Conservation (phyloP, 2,329 filamentous ascomycete species). For the Trichoderma arundinaceum region DNA sequence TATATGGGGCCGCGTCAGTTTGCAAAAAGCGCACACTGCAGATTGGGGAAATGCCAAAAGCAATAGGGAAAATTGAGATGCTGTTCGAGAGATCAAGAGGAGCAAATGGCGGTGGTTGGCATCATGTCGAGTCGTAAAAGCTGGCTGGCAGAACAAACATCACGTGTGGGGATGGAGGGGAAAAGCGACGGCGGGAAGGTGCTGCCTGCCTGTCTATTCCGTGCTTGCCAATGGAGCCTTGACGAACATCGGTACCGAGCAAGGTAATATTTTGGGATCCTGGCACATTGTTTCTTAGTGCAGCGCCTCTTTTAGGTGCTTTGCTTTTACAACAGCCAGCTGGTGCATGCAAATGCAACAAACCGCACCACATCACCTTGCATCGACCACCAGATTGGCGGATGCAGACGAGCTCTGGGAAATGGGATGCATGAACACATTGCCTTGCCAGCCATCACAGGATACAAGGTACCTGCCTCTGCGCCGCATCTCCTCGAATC, state of each 20-base stretch:
- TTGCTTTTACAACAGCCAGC: neutral
- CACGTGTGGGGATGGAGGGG: conserved; percentile 31
- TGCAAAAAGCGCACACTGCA: neutral
- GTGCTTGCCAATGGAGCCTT: conserved; percentile 22
- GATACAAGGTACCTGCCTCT: neutral
- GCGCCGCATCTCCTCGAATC: conserved; percentile 16
- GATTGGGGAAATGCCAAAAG: neutral
- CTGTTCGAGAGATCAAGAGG: neutral
- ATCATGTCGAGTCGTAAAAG: conserved; percentile 3
- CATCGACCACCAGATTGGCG: conserved; percentile 2
- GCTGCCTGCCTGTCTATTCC: conserved; percentile 21
- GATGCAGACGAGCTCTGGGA: neutral
- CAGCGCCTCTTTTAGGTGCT: too few relatives aligned
- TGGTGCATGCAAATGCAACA: conserved; percentile 3
- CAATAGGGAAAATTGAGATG: neutral
- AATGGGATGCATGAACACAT: conserved; percentile 24
- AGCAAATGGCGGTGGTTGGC: conserved; percentile 29
- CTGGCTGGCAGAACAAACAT: conserved; percentile 17
- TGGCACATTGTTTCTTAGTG: too few relatives aligned
- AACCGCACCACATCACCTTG: conserved; percentile 24
- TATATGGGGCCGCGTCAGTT: neutral
- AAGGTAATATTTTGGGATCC: neutral
- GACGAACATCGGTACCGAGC: too few relatives aligned
- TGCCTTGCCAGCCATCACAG: neutral
- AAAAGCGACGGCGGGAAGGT: conserved; percentile 9